Base-by-base conservation (phyloP, 305 asterid species). In the Solanum hybrid region DNA sequence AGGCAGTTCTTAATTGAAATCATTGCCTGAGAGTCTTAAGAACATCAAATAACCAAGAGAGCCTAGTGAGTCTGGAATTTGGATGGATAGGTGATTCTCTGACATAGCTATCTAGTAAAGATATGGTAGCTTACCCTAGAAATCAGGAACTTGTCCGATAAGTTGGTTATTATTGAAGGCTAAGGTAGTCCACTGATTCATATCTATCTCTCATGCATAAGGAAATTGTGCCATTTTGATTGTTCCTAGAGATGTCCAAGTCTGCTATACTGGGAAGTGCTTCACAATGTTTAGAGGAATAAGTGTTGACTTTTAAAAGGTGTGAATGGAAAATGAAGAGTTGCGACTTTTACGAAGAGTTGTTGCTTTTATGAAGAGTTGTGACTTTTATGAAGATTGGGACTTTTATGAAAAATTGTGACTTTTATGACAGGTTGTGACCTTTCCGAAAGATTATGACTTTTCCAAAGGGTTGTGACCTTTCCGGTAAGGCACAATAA, bases 41-140 rank as follows among this genome's bases (percentile, higher is more conserved):
- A 90, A 88, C 60, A 42, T 24, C 77, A 91, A 77, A 40, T 2
- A 2, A 34, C 10, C 10, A 11, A 90, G 80, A 35, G 51, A 90
- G 2, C 92, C 91, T 32, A 88, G 86, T 31, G 93, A 92, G 8
- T 15, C 38, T 29, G 93, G 94, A 60, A 90, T 90, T 4, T 27
- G 11, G 31, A 29, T 19, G 42, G 89, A 87, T 13, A 92, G 76
- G 64, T 4, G 42, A 87, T 90, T 91, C 84, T 91, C 88, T 34
- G 94, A 90, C 89, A 91, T 89, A 60, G 91, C 94, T 36, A 92
- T 12, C 37, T 69, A 9, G 86, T 85, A 88, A 51, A 92, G 90
- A 79, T 31, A 12, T 26, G 91, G 90, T 31, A 88, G 2, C 11
- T 88, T 90, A 36, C 31, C 87, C 90, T 89, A 92, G 78, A 89